phyloP scores from a whole-genome alignment of 2,329 filamentous ascomycete genomes.

The Ceratocystis huliohia region DNA sequence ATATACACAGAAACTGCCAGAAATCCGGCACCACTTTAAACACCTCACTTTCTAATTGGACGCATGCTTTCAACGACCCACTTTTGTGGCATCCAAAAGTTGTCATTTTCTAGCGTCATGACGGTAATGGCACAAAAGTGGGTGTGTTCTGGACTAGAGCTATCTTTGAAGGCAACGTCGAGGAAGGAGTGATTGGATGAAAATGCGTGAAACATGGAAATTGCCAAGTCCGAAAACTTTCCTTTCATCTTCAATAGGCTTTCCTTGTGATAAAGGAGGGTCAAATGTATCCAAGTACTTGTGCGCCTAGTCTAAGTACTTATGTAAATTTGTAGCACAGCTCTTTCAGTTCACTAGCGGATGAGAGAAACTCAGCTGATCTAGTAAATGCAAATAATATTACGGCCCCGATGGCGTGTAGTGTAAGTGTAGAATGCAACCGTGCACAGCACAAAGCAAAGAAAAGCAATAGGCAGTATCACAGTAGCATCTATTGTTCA shows the following conservation, averaged over 20 bases:
- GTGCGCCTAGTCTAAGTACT: background rate
- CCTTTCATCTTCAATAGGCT: background rate
- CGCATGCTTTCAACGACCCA: background rate
- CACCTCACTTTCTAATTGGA: background rate
- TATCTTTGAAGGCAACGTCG: background rate
- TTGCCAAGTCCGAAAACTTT: background rate
- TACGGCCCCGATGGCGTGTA: background rate
- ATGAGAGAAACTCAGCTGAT: background rate
- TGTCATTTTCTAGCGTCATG: background rate
- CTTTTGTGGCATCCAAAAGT: background rate
- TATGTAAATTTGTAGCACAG: background rate
- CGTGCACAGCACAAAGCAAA: background rate
- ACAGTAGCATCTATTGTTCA: background rate
- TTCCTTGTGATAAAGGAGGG: background rate
- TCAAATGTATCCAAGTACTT: background rate
- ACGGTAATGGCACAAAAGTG: constrained; percentile 4
- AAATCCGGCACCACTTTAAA: background rate
- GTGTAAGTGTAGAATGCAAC: background rate
- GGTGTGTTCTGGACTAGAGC: background rate
- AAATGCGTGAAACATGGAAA: constrained; percentile 1
- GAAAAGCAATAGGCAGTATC: background rate
- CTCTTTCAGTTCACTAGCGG: background rate
- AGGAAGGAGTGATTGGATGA: background rate
- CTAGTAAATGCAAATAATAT: background rate
- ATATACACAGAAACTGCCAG: background rate